Conservation (phyloP, 2,329 filamentous ascomycete genomes). For the Calonectria pauciramosa region DNA sequence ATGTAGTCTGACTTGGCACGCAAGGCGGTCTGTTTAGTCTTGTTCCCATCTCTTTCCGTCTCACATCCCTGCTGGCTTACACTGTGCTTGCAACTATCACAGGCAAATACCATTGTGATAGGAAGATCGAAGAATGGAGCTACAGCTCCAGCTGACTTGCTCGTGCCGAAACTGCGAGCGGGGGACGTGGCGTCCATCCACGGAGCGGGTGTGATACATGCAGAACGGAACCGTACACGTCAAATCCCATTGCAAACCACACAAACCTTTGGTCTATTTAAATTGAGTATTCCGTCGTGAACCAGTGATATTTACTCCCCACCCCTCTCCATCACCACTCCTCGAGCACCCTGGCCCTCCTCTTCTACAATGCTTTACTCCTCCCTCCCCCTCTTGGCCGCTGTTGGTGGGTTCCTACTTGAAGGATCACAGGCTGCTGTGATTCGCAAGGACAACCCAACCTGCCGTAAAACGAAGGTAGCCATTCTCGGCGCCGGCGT, state of each 20-base stretch:
- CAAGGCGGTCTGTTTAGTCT: background rate
- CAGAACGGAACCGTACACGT: fast-evolving
- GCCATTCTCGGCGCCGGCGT: slow-evolving; percentile 68
- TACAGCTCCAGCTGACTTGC: background rate
- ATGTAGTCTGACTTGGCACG: background rate
- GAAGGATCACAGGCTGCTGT: slow-evolving; percentile 25
- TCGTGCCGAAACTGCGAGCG: background rate
- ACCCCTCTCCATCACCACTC: background rate
- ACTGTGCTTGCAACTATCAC: background rate
- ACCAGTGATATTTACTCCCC: too few species aligned
- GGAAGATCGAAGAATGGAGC: background rate
- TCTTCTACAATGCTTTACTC: slow-evolving; percentile 13
- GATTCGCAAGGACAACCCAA: slow-evolving; percentile 24
- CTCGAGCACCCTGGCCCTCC: background rate
- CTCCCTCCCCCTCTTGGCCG: slow-evolving; percentile 10
- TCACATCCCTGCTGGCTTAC: background rate
- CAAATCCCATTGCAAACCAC: background rate
- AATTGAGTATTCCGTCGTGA: background rate
- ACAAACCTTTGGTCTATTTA: background rate
- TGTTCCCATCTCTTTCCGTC: background rate
- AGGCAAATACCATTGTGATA: background rate
- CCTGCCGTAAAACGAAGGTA: slow-evolving; percentile 49
- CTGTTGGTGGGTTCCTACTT: slow-evolving; percentile 23
- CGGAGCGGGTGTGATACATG: background rate
- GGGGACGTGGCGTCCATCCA: background rate